Percentiles rank a stretch among this genome's conserved stretches.
Evolutionary conservation across 2,329 filamentous ascomycete species (phyloP).

Genomic region (Exophiala bonariae): DNA sequence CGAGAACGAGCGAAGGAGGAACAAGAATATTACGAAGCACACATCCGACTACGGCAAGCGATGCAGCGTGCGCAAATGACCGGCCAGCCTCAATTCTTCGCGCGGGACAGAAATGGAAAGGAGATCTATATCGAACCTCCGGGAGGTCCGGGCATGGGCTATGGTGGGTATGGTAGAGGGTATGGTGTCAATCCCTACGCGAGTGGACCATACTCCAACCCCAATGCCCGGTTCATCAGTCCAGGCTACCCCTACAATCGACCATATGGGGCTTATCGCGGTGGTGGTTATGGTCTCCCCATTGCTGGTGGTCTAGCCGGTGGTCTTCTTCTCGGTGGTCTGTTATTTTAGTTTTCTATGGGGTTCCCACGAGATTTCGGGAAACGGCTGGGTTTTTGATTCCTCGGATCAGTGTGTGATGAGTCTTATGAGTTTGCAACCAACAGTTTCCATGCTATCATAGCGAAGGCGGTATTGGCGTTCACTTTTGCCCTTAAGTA

Average conservation of each 20-base stretch:
- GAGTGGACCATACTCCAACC: slow-evolving; percentile 46
- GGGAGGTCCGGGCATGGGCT: slow-evolving; percentile 25
- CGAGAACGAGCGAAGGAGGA: slow-evolving; percentile 51
- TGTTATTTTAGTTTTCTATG: slow-evolving; percentile 34
- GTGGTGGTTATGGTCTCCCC: slow-evolving; percentile 48
- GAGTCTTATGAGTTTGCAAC: too few species aligned
- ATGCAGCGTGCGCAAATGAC: slow-evolving; percentile 54
- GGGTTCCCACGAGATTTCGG: too few species aligned
- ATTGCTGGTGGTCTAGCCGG: slow-evolving; percentile 48
- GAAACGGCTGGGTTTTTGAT: too few species aligned
- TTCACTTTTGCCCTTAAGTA: too few species aligned
- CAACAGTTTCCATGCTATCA: too few species aligned
- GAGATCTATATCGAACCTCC: slow-evolving; percentile 63
- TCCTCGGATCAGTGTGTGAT: too few species aligned
- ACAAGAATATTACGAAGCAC: slow-evolving; percentile 51
- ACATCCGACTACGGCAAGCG: slow-evolving; percentile 51
- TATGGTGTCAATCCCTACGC: slow-evolving; percentile 48
- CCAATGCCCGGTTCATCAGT: slow-evolving; percentile 50
- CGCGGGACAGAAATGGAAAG: slow-evolving; percentile 53
- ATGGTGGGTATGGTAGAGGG: slow-evolving; percentile 19
- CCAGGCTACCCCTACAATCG: slow-evolving; percentile 50
- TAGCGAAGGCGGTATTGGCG: too few species aligned
- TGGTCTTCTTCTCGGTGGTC: slow-evolving; percentile 48
- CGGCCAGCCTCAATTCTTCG: slow-evolving; percentile 56
- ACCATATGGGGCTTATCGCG: slow-evolving; percentile 45